Evolutionary conservation across 768 basidiomycete species (phyloP).

Genomic region (Leccinum boreale): DNA sequence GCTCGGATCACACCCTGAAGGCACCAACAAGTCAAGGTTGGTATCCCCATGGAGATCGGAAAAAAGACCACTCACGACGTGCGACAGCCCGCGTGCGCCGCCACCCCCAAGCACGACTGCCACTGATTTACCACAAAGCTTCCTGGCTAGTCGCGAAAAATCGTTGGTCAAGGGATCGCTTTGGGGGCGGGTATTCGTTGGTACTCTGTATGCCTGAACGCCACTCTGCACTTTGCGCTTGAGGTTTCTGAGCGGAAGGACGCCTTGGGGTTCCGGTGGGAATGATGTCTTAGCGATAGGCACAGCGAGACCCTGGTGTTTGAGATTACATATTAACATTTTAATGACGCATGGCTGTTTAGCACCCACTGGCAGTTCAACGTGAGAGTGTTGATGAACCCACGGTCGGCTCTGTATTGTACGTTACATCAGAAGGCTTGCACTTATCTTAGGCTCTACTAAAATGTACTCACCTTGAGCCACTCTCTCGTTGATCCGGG

Average conservation of each 20-base stretch:
- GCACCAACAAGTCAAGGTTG: slow-evolving; percentile 5
- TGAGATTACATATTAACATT: slow-evolving; percentile 5
- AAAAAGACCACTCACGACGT: slow-evolving; percentile 46
- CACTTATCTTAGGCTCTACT: background rate
- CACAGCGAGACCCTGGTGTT: slow-evolving; percentile 63
- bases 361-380: slow-evolving; percentile 73
- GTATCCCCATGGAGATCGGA: slow-evolving; percentile 9
- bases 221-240: slow-evolving; percentile 88
- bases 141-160: slow-evolving; percentile 85
- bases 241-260: slow-evolving; percentile 86
- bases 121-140: slow-evolving; percentile 90
- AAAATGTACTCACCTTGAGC: slow-evolving; percentile 65
- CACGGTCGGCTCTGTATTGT: slow-evolving; percentile 78
- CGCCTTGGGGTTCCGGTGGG: slow-evolving; percentile 84
- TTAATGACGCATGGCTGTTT: background rate
- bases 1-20: slow-evolving; percentile 87
- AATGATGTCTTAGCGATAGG: slow-evolving; percentile 56
- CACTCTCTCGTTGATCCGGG: slow-evolving; percentile 94
- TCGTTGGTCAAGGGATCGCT: slow-evolving; percentile 84
- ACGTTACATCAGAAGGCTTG: slow-evolving; percentile 4
- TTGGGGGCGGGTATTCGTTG: slow-evolving; percentile 62
- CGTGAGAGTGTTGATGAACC: slow-evolving; percentile 94
- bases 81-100: slow-evolving; percentile 88
- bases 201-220: slow-evolving; percentile 78
- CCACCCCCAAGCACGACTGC: slow-evolving; percentile 96